Percentiles rank a stretch among this genome's conserved stretches.
Conservation (phyloP, 306 rosid genomes). For the Cicer yamashitae region DNA sequence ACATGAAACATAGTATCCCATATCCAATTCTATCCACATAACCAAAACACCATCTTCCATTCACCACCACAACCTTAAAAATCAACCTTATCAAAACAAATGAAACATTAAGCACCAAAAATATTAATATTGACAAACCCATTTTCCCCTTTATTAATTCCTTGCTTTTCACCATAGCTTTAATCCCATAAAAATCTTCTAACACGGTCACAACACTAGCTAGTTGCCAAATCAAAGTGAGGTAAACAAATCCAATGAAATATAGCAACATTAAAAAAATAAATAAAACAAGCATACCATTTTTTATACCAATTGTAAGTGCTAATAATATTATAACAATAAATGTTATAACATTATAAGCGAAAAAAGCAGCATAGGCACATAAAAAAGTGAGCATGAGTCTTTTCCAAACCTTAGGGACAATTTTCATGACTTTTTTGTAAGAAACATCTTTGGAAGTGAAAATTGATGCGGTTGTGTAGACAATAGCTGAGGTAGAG, state of each 20-base stretch:
- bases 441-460: constrained; percentile 51
- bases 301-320: fast-evolving
- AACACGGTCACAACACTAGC: constrained; percentile 70
- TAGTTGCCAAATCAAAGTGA: constrained; percentile 67
- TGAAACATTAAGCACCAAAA: background rate
- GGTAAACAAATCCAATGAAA: constrained; percentile 57
- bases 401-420: constrained; percentile 70
- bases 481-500: constrained; percentile 70
- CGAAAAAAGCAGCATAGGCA: constrained; percentile 44
- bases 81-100: background rate
- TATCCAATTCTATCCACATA: constrained; percentile 25
- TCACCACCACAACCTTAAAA: constrained; percentile 55
- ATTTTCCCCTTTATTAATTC: constrained; percentile 63
- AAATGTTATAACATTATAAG: constrained; percentile 38
- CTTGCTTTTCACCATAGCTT: constrained; percentile 71
- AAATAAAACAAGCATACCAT: background rate
- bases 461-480: constrained; percentile 61
- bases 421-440: constrained; percentile 57
- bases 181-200: constrained; percentile 60
- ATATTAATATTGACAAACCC: constrained; percentile 43
- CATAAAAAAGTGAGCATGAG: constrained; percentile 64
- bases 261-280: constrained; percentile 22
- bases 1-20: constrained; percentile 50
- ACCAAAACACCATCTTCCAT: constrained; percentile 39
- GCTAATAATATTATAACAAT: background rate